Percentiles rank a stretch among this genome's conserved stretches.
phyloP scores from a whole-genome alignment of 75 land plant genomes.

The Isoetes taiwanensis region DNA sequence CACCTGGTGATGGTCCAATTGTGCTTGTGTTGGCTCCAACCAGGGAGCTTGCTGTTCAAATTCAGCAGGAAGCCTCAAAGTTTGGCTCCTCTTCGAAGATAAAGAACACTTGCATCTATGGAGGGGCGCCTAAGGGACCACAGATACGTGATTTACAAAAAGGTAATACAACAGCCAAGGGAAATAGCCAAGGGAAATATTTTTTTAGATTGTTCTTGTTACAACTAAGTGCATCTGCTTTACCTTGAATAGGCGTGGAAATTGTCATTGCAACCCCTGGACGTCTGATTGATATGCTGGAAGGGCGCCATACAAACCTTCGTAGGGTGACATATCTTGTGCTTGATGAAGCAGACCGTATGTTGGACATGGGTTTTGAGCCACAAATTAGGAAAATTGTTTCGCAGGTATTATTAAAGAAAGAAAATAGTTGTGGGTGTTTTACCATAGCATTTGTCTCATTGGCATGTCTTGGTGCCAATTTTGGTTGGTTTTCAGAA shows the following conservation, averaged over 20 bases:
- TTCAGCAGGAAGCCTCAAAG: conserved; percentile 64
- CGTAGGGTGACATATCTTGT: conserved; percentile 74
- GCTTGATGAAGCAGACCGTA: conserved; percentile 83
- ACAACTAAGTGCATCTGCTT: neutral
- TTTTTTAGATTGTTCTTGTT: neutral
- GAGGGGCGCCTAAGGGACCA: conserved; percentile 86
- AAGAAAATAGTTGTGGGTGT: too few relatives aligned
- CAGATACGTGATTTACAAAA: conserved; percentile 71
- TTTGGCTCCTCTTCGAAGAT: conserved; percentile 78
- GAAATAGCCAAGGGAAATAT: neutral
- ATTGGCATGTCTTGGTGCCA: too few relatives aligned
- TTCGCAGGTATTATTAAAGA: conserved; percentile 34
- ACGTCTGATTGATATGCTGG: conserved; percentile 77
- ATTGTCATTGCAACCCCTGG: conserved; percentile 88
- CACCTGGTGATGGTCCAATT: conserved; percentile 78
- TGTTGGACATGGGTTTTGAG: conserved; percentile 94
- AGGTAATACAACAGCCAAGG: conserved; percentile 23
- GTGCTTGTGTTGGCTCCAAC: conserved; percentile 75
- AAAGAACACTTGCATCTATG: conserved; percentile 69
- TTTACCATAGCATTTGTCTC: too few relatives aligned
- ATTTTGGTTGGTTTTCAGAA: too few relatives aligned
- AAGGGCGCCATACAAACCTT: conserved; percentile 56
- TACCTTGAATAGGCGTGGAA: conserved; percentile 49
- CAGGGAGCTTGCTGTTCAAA: conserved; percentile 78
- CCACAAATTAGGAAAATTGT: conserved; percentile 80